These are phyloP conservation scores for Fusarium nurragi DNA, from an alignment of 2,329 filamentous ascomycete genomes.

Conservation along the genomic window DNA sequence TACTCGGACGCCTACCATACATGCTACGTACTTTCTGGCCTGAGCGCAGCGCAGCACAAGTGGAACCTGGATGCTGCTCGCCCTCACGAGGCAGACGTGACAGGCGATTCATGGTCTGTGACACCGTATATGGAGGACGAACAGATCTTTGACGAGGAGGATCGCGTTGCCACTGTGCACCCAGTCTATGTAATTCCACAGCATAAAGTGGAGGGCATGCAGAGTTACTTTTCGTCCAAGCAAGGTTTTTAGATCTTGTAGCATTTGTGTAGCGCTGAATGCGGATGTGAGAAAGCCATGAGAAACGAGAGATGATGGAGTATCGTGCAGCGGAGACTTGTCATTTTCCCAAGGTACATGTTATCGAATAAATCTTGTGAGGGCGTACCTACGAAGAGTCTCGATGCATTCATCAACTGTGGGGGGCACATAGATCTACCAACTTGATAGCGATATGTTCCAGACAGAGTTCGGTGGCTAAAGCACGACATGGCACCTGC, in stretches of 20 bases:
- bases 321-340: constrained; percentile 2
- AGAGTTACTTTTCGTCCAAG: constrained; percentile 70
- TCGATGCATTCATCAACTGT: constrained; percentile 6
- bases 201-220: constrained; percentile 70
- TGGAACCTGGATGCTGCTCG: constrained; percentile 58
- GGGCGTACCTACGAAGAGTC: neutral
- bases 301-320: constrained; percentile 17
- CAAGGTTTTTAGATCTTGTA: constrained; percentile 60
- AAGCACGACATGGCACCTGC: constrained; percentile 39
- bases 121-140: constrained; percentile 62
- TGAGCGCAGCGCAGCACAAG: constrained; percentile 82
- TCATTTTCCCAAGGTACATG: neutral
- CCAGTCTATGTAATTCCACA: constrained; percentile 88
- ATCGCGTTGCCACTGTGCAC: constrained; percentile 76
- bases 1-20: constrained; percentile 90
- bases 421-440: constrained; percentile 15
- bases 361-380: neutral
- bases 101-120: constrained; percentile 57
- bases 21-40: constrained; percentile 87
- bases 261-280: constrained; percentile 3
- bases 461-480: constrained; percentile 14
- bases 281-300: neutral
- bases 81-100: constrained; percentile 47
- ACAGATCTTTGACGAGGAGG: constrained; percentile 75
- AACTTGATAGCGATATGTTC: constrained; percentile 7